Base-by-base conservation (phyloP, 164 flowering plant genomes). In the Sextonia rubra region DNA sequence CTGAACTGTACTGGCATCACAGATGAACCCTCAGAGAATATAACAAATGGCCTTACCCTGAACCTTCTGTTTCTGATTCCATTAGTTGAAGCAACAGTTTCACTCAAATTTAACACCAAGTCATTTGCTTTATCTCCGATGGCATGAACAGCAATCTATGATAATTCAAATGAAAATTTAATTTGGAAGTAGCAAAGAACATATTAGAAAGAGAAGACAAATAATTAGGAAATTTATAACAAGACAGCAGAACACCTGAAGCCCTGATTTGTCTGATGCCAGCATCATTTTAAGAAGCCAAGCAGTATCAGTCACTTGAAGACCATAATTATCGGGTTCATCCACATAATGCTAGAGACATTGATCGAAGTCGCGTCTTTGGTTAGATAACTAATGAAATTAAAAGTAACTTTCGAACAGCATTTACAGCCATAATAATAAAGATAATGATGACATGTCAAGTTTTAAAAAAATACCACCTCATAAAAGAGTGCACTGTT, bases 81-180 rank as follows among this genome's bases (percentile, higher is more conserved):
- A 83, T 91, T 88, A 52, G 75, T 65, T 65, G 90, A 73, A 22
- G 71, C 79, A 44, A 89, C 85, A 64, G 90, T 83, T 26, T 84
- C 81, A 76, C 87, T 87, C 75, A 93, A 75, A 78, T 90, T 90
- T 77, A 95, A 84, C 69, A 95, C 75, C 80, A 89, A 58, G 78
- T 90, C 94, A 85, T 95, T 95, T 72, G 99, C 96, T 76, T 63
- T 90, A 76, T 95, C 99, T 29, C 99, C 99, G 73, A 95, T 95
- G 37, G 98, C 98, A 87, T 95, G 99, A 72, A 93, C 82, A 48
- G 97, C 91, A 81, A 95, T 89, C 99, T 94, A 85, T 71, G 69
- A 78, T 11, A 56, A 69, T 69, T 17, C 17, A 56, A 64, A 69
- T 12, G 52, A 17, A 15, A 37, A 58, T 44, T 27, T 32, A 37